Percentiles rank a stretch among this genome's conserved stretches.
Conservation (phyloP, 2,329 filamentous ascomycete genomes). For the Hypoxylon sp. region DNA sequence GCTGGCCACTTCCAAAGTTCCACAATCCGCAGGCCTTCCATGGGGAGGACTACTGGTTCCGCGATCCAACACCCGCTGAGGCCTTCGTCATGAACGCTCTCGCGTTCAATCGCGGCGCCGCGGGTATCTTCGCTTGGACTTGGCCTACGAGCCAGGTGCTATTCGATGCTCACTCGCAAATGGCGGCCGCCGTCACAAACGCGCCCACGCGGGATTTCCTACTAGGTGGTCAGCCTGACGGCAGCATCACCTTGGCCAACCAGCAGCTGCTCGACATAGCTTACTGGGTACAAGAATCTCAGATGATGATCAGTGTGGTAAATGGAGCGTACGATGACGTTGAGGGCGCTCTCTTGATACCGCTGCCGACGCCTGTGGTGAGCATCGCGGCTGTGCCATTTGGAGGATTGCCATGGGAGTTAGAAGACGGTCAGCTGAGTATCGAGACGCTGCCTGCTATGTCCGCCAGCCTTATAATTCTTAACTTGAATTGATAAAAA, state of each 20-base stretch:
- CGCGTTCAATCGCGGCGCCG: constrained; percentile 61
- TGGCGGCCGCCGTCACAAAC: constrained; percentile 55
- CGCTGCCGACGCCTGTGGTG: constrained; percentile 34
- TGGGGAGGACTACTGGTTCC: constrained; percentile 62
- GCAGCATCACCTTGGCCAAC: constrained; percentile 5
- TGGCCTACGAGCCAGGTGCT: constrained; percentile 57
- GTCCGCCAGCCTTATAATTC: constrained; percentile 52
- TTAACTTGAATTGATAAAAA: constrained; percentile 43
- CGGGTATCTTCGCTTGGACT: constrained; percentile 60
- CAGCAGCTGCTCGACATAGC: constrained; percentile 53
- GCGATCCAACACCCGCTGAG: constrained; percentile 60
- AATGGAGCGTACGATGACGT: constrained; percentile 50
- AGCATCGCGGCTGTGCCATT: constrained; percentile 44
- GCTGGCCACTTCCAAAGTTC: constrained; percentile 57
- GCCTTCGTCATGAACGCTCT: constrained; percentile 60
- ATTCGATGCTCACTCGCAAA: constrained; percentile 55
- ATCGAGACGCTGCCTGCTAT: constrained; percentile 50
- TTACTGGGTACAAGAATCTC: constrained; percentile 50
- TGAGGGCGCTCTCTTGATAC: constrained; percentile 29
- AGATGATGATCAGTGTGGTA: constrained; percentile 55
- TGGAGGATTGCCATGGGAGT: constrained; percentile 46
- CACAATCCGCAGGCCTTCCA: constrained; percentile 63
- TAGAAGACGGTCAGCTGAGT: constrained; percentile 43
- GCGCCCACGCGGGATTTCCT: constrained; percentile 57
- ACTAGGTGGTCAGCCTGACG: constrained; percentile 50